Conservation (phyloP, 805 yeast species). For the Saturnispora bothae region DNA sequence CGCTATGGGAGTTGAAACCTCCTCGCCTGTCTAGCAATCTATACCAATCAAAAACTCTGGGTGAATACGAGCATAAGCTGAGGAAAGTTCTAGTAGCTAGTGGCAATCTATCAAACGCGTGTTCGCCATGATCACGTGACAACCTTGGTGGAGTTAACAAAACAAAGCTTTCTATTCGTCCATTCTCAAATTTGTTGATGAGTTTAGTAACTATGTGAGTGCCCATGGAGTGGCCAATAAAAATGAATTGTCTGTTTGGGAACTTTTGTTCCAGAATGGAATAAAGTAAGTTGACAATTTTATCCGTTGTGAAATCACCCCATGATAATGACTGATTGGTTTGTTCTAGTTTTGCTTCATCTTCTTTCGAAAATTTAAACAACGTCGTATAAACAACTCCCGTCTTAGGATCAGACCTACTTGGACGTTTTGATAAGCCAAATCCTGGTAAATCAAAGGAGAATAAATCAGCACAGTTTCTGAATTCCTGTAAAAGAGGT, state of each 20-base stretch:
- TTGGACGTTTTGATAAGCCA: slow-evolving; percentile 41
- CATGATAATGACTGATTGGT: slow-evolving; percentile 28
- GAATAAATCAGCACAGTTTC: slow-evolving; percentile 52
- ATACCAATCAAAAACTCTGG: slow-evolving; percentile 42
- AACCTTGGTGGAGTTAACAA: slow-evolving; percentile 38
- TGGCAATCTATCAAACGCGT: slow-evolving; percentile 13
- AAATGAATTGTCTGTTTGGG: slow-evolving; percentile 33
- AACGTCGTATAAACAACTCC: slow-evolving; percentile 14
- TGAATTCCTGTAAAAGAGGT: slow-evolving; percentile 50
- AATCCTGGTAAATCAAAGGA: slow-evolving; percentile 85
- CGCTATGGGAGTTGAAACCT: slow-evolving; percentile 52
- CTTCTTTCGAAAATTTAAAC: slow-evolving; percentile 17
- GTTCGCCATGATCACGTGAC: not conserved
- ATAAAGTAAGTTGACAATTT: slow-evolving; percentile 30
- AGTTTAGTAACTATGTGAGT: slow-evolving; percentile 37
- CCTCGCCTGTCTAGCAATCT: slow-evolving; percentile 51
- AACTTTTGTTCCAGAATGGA: slow-evolving; percentile 30
- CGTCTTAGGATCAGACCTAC: slow-evolving; percentile 7
- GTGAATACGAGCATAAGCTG: slow-evolving; percentile 29
- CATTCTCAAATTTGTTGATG: slow-evolving; percentile 27
- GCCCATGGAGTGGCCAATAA: slow-evolving; percentile 51
- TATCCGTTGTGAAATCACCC: slow-evolving; percentile 34
- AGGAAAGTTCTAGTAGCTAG: slow-evolving; percentile 16
- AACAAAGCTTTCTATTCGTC: slow-evolving; percentile 36
- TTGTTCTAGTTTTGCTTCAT: slow-evolving; percentile 14